Conservation (phyloP, 2,329 filamentous ascomycete species). For the Trichoderma semiorbis region DNA sequence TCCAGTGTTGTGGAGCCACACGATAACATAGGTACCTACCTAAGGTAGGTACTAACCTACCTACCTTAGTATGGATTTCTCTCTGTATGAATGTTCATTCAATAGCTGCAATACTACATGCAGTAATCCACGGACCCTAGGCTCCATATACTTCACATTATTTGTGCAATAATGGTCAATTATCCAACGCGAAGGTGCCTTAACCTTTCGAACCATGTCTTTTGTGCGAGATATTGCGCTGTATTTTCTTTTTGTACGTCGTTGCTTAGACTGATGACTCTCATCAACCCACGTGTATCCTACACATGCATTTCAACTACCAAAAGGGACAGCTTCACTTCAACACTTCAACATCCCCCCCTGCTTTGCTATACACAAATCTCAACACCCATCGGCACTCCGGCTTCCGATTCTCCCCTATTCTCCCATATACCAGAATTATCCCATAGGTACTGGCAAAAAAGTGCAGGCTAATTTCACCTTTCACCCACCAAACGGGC, state of each 20-base stretch:
- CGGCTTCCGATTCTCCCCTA: neutral
- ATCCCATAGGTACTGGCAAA: neutral
- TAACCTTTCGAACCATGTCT: neutral
- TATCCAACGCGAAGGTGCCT: too few relatives aligned
- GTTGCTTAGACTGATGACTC: neutral
- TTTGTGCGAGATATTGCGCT: neutral
- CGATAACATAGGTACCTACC: too few relatives aligned
- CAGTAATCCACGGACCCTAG: too few relatives aligned
- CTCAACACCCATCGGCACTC: neutral
- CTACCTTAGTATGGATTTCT: too few relatives aligned
- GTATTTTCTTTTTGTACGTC: neutral
- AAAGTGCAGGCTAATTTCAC: neutral
- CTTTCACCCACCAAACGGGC: neutral
- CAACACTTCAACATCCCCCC: too few relatives aligned
- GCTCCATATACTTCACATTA: too few relatives aligned
- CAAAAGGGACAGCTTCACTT: neutral
- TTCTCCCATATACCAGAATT: neutral
- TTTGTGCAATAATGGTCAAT: too few relatives aligned
- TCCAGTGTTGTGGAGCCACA: too few relatives aligned
- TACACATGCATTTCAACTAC: neutral
- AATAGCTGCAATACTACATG: too few relatives aligned
- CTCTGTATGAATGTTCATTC: too few relatives aligned
- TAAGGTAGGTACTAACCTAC: too few relatives aligned
- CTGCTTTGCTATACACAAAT: neutral
- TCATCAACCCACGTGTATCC: neutral